Percentiles rank a stretch among this genome's conserved stretches.
Conservation (phyloP, 805 yeast genomes). For the Dipodascus albidus region DNA sequence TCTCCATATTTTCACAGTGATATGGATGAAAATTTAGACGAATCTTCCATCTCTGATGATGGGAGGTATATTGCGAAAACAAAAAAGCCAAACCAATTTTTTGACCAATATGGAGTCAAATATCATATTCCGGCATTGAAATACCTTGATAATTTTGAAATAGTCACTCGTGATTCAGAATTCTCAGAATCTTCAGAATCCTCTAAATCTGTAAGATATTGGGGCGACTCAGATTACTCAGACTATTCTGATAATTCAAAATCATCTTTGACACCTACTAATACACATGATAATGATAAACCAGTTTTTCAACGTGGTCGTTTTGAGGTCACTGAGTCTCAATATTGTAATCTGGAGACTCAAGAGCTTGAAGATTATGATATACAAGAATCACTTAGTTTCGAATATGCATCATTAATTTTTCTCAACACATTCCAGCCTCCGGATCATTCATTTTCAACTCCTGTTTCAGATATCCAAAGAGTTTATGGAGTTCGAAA, state of each 20-base stretch:
- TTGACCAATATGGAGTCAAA: background rate
- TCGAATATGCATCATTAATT: background rate
- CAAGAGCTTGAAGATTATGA: constrained; percentile 1
- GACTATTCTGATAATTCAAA: no score
- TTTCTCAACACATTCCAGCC: background rate
- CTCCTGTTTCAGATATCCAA: background rate
- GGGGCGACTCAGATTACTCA: no score
- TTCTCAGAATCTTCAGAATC: no score
- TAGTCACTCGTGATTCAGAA: no score
- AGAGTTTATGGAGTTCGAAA: background rate
- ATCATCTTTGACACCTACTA: background rate
- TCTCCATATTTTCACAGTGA: background rate
- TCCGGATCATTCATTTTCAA: background rate
- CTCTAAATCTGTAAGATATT: no score
- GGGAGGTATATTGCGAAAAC: background rate
- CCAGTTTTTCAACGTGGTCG: background rate
- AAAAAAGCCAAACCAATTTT: background rate
- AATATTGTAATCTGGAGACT: background rate
- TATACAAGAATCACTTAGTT: background rate
- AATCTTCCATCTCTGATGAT: background rate
- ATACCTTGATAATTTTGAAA: background rate
- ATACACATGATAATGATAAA: background rate
- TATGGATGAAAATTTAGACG: background rate
- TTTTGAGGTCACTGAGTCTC: background rate
- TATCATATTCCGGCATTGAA: background rate